These are phyloP conservation scores for Fusarium sp. DNA, from an alignment of 2,329 filamentous ascomycete species.

Conservation along the genomic window DNA sequence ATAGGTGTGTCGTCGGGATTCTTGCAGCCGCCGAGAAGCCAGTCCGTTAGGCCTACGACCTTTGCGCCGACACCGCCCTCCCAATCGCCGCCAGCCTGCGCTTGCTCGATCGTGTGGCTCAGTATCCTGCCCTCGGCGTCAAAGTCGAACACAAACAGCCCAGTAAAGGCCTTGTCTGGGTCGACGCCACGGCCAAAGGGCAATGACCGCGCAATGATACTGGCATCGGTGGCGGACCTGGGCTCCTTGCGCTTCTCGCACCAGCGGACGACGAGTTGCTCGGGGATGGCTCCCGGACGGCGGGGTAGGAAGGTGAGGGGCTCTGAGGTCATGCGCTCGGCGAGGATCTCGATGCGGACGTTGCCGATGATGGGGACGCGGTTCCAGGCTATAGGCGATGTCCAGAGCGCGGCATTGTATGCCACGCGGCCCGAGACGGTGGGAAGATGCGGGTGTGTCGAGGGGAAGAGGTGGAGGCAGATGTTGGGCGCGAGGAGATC, in stretches of 20 bases:
- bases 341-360: slow-evolving; percentile 86
- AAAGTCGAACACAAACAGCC: slow-evolving; percentile 95
- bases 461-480: slow-evolving; percentile 75
- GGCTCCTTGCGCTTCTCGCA: slow-evolving; percentile 57
- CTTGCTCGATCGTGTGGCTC: slow-evolving; percentile 94
- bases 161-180: slow-evolving; percentile 82
- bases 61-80: slow-evolving; percentile 83
- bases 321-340: slow-evolving; percentile 83
- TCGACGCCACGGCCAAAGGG: slow-evolving; percentile 51
- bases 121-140: slow-evolving; percentile 85
- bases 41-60: slow-evolving; percentile 93
- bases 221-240: slow-evolving; percentile 39
- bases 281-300: slow-evolving; percentile 67
- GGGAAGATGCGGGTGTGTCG: slow-evolving; percentile 88
- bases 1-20: slow-evolving; percentile 47
- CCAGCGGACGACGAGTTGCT: slow-evolving; percentile 94
- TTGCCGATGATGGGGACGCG: slow-evolving; percentile 91
- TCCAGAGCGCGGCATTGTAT: slow-evolving; percentile 95
- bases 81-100: slow-evolving; percentile 84
- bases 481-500: slow-evolving; percentile 82
- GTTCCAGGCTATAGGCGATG: slow-evolving; percentile 95
- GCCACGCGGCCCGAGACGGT: slow-evolving; percentile 90
- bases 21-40: slow-evolving; percentile 83
- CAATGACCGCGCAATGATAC: slow-evolving; percentile 57
- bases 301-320: slow-evolving; percentile 59